Base-by-base conservation (phyloP, 805 yeast species). In the Priceomyces fermenticarens region DNA sequence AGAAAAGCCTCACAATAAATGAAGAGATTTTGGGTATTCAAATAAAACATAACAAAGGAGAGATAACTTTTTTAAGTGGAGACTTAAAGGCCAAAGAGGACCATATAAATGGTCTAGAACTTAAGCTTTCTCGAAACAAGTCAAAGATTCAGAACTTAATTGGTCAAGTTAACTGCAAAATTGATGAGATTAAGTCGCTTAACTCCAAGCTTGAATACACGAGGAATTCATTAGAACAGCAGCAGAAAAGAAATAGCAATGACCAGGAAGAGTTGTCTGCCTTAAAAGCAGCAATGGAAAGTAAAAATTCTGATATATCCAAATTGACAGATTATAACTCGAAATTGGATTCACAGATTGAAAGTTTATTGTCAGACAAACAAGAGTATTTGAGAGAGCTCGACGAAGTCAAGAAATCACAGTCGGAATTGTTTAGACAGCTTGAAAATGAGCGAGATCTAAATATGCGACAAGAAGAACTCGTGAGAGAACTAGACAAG, bases 21-120 rank as follows among this genome's bases (percentile, higher is more conserved):
- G 62, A 57, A 43, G 57, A 55, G 30, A 32, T 57, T 3, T 40
- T 57, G 17, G 38, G 36, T 2, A 51, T 55, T n/a, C 64, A 61
- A 42, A 47, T 61, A 20, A 54, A 52, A 29, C 57, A 52, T 35
- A 51, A 56, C 42, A 62, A 54, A 29, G 42, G 59, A 25, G 69
- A 60, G 35, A 45, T 59, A 39, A 60, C 55, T 12, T 55, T 58
- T 12, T 36, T 53, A 10, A 56, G 54, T n/a, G 60, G 60, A 42
- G 54, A 41, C 36, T 47, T 46, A 17, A 54, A 49, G 38, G 44
- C 48, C 10, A 54, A 52, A 39, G 50, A 47, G 15, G 42, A 30
- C 17, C 15, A 11, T 1, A 20, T 44, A 2, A 37, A 25, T n/a
- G 35, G 35, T 6, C 32, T 46, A 33, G 48, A 49, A 13, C 32